Evolutionary conservation across 345 rosid species (phyloP), one percentile per base, ranked within the genome.

Genomic region (Pugionium cornutum): DNA sequence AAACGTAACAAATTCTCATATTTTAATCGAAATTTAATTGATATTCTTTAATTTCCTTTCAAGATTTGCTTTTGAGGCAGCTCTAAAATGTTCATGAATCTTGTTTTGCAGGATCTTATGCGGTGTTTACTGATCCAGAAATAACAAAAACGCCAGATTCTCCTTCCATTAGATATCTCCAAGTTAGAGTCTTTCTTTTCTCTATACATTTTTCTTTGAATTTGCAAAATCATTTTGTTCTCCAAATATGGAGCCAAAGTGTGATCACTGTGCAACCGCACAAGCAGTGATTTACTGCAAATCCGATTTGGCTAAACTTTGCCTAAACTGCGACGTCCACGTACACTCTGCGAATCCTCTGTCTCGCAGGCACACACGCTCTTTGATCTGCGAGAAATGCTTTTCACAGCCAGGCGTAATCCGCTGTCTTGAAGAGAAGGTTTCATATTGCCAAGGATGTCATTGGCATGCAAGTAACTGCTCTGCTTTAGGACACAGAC

Each of bases 271-370:
- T 66, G 74, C 72, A 46, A 58, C 50, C 36, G 64, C 46, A 41
- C 82, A 78, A 62, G 86, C 91, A 32, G 77, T 86, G 8, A 78
- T 87, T 37, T 89, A 82, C 68, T 92, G 95, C 74, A 79, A 83
- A 66, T 66, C 92, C 3, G 96, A 87, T 70, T 66, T 72, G 8
- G 92, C 96, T 26, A 77, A 76, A 70, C 79, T 89, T 41, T 92
- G 98, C 45, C 53, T 86, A 32, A 61, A 68, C n/a, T 92, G 96
- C 28, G 98, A 92, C 54, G 68, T 75, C 31, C 67, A 60, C 10
- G 79, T 92, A 9, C 92, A 92, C 76, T 80, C 86, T 25, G 95
- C 87, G 8, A 92, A 89, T 70, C 64, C 77, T 4, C 57, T 92
- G 36, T 83, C 95, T 1, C 73, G 80, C 1, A 80, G 83, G 33